These are phyloP conservation scores for Thelonectria rubi DNA, from an alignment of 2,329 filamentous ascomycete genomes.

Conservation along the genomic window DNA sequence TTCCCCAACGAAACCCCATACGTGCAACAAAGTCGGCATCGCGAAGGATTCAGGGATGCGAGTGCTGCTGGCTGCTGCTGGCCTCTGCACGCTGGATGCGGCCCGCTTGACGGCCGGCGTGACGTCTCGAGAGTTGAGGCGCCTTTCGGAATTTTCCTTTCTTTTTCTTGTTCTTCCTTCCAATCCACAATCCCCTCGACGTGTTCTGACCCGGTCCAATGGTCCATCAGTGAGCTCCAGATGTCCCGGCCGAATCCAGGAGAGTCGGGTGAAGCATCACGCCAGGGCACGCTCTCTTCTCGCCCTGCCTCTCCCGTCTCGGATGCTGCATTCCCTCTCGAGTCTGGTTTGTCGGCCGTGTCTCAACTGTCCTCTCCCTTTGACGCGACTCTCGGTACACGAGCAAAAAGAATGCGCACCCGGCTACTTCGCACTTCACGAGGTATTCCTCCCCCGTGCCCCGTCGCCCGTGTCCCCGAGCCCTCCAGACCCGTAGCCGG, in stretches of 20 bases:
- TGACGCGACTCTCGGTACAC: constrained; percentile 6
- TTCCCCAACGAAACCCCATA: constrained; percentile 1
- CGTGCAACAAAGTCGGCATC: background rate
- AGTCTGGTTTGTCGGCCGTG: background rate
- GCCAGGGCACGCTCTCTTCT: background rate
- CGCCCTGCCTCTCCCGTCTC: background rate
- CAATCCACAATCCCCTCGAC: background rate
- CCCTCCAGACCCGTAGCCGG: constrained; percentile 9
- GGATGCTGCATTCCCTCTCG: too few relatives aligned
- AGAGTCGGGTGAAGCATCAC: constrained; percentile 7
- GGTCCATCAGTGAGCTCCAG: constrained; percentile 5
- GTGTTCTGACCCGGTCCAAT: constrained; percentile 14
- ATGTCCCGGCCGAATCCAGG: constrained; percentile 10
- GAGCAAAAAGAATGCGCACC: background rate
- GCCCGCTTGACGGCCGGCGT: background rate
- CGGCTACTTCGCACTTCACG: constrained; percentile 6
- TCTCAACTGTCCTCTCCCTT: constrained; percentile 9
- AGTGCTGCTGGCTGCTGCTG: background rate
- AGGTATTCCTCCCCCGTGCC: constrained; percentile 13
- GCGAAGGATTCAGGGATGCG: constrained; percentile 16
- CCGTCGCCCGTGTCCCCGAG: constrained; percentile 16
- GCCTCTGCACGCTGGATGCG: background rate
- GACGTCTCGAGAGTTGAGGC: background rate
- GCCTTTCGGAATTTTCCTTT: background rate
- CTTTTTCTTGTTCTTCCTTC: background rate